These are phyloP conservation scores for Salix koriyanagi DNA, from an alignment of 345 rosid genomes.

Conservation along the genomic window DNA sequence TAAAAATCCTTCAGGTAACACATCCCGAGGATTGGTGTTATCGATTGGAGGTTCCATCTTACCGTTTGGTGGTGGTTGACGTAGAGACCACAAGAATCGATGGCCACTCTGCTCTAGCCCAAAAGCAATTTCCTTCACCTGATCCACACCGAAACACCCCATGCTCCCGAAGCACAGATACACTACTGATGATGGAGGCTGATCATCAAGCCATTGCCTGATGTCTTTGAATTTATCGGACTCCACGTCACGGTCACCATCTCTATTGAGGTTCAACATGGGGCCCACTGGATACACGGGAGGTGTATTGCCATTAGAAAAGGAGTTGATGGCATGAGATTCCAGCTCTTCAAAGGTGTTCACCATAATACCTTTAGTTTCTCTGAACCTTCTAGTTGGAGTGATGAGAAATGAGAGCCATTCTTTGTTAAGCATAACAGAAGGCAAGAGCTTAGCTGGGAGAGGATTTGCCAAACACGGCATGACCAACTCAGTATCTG, in stretches of 20 bases:
- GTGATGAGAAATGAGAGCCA: neutral
- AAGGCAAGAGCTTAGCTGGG: neutral
- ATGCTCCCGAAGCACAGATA: conserved; percentile 20
- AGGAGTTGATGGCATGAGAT: neutral
- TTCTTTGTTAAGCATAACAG: neutral
- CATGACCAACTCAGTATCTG: too few species aligned
- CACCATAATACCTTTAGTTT: neutral
- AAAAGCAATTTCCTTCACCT: conserved; percentile 9
- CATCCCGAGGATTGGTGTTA: neutral
- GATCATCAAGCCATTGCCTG: conserved; percentile 18
- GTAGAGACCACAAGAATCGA: conserved; percentile 20
- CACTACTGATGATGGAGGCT: conserved; percentile 8
- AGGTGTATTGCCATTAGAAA: neutral
- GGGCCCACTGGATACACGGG: conserved; percentile 11
- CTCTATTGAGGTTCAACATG: neutral
- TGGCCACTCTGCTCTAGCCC: conserved; percentile 9
- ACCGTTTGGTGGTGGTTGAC: neutral
- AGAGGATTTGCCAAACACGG: neutral
- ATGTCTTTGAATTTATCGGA: neutral
- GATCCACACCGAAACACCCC: conserved; percentile 11
- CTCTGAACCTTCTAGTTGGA: neutral
- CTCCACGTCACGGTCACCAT: neutral
- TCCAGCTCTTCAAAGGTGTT: conserved; percentile 16
- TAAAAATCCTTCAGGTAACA: neutral
- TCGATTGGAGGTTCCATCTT: neutral